These are phyloP conservation scores for Parafenestella ontariensis DNA, from an alignment of 2,329 filamentous ascomycete species.

Conservation along the genomic window DNA sequence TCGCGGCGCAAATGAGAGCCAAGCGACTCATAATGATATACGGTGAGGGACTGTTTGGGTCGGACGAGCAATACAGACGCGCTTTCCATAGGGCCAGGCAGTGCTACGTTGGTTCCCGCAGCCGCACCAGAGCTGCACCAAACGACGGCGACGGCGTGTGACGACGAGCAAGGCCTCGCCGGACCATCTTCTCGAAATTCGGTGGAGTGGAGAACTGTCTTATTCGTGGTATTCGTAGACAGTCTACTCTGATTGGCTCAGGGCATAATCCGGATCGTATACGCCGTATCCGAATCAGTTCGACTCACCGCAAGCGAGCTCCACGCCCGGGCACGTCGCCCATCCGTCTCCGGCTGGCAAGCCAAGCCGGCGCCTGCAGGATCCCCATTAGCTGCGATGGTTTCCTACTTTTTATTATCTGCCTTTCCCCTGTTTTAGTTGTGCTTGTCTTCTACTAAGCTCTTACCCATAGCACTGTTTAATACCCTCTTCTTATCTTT, in stretches of 20 bases:
- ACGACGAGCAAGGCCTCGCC: background rate
- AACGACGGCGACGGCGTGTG: no score
- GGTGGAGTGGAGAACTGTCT: background rate
- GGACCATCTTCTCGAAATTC: background rate
- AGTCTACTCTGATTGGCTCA: background rate
- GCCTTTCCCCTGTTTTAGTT: slow-evolving; percentile 12
- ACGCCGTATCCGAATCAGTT: slow-evolving; percentile 15
- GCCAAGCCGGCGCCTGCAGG: slow-evolving; percentile 30
- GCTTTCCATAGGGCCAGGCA: no score
- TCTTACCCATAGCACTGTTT: slow-evolving; percentile 18
- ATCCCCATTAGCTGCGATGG: slow-evolving; percentile 24
- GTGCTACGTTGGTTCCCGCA: no score
- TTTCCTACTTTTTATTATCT: slow-evolving; percentile 24
- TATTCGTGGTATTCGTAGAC: slow-evolving; percentile 4
- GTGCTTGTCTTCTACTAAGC: slow-evolving; percentile 3
- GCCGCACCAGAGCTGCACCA: background rate
- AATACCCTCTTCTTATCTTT: slow-evolving; percentile 18
- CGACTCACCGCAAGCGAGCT: slow-evolving; percentile 16
- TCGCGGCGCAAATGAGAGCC: background rate
- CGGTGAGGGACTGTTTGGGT: no score
- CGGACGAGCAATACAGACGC: no score
- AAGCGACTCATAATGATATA: background rate
- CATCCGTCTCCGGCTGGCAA: slow-evolving; percentile 31
- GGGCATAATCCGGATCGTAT: slow-evolving; percentile 4
- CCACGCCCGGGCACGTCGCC: slow-evolving; percentile 21